These are phyloP conservation scores for Hemisphaericaspora subhashii DNA, from an alignment of 1,139 yeast species.

Conservation along the genomic window DNA sequence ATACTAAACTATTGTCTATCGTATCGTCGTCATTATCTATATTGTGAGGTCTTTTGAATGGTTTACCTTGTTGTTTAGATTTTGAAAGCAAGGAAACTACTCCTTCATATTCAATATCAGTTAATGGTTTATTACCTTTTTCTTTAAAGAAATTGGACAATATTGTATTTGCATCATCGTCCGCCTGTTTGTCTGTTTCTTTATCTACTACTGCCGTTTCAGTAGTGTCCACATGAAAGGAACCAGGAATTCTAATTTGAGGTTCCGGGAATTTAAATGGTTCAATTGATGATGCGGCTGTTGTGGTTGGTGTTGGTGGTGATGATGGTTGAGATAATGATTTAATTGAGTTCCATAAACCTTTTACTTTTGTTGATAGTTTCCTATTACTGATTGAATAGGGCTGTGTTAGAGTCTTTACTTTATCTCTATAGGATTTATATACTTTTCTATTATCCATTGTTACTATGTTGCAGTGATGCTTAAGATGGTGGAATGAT, in stretches of 20 bases:
- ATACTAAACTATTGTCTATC: constrained; percentile 2
- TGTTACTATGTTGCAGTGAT: background rate
- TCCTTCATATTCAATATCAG: constrained; percentile 82
- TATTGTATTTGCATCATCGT: constrained; percentile 56
- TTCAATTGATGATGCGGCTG: constrained; percentile 7
- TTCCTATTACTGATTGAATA: constrained; percentile 20
- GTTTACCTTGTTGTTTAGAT: constrained; percentile 19
- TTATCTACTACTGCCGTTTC: constrained; percentile 1
- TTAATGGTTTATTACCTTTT: constrained; percentile 75
- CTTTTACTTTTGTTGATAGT: constrained; percentile 34
- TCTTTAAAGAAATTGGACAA: constrained; percentile 70
- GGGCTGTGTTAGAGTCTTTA: constrained; percentile 18
- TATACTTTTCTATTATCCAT: constrained; percentile 48
- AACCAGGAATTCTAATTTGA: constrained; percentile 11
- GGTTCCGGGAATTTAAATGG: constrained; percentile 9
- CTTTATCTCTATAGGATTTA: constrained; percentile 29
- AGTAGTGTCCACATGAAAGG: constrained; percentile 8
- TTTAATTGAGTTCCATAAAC: constrained; percentile 22
- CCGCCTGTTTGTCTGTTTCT: no score
- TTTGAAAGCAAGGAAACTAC: constrained; percentile 58
- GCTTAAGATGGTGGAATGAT: background rate
- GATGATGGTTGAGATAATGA: constrained; percentile 9
- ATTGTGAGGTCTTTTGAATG: constrained; percentile 6
- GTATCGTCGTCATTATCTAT: constrained; percentile 1
- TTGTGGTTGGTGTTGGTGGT: constrained; percentile 5